These are phyloP conservation scores for Aspergillus puulaauensis DNA, from an alignment of 2,329 filamentous ascomycete species.

Conservation along the genomic window DNA sequence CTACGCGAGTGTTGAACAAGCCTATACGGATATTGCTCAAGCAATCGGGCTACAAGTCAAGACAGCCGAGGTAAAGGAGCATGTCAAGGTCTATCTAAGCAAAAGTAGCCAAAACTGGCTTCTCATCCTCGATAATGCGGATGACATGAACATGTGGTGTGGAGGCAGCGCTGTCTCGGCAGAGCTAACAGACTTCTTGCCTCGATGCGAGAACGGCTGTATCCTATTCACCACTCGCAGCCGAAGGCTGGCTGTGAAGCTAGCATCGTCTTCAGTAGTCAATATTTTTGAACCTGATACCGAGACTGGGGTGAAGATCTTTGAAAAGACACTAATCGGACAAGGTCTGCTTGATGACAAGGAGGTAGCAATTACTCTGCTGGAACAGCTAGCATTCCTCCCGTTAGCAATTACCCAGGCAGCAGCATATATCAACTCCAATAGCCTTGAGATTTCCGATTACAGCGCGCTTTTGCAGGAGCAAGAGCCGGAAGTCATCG, in stretches of 20 bases:
- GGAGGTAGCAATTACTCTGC: constrained; percentile 6
- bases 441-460: neutral
- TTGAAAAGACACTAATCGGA: neutral
- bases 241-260: constrained; percentile 15
- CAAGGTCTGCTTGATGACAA: constrained; percentile 12
- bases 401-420: constrained; percentile 28
- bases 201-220: constrained; percentile 19
- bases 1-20: constrained; percentile 16
- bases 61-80: constrained; percentile 5
- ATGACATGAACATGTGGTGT: constrained; percentile 20
- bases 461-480: constrained; percentile 7
- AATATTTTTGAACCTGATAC: neutral
- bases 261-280: constrained; percentile 10
- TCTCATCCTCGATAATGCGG: constrained; percentile 25
- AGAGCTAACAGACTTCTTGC: constrained; percentile 13
- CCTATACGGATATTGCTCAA: constrained; percentile 10
- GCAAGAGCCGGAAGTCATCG: neutral
- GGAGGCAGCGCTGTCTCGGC: neutral
- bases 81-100: constrained; percentile 13
- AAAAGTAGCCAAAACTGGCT: constrained; percentile 18
- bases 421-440: constrained; percentile 20
- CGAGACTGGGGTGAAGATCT: neutral
- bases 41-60: constrained; percentile 4
- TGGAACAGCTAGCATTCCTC: constrained; percentile 22
- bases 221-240: constrained; percentile 31